A percentile compares a stretch with the other conserved stretches of the same genome.
Evolutionary conservation across 2,329 filamentous ascomycete genomes (phyloP).

Genomic region (Apiospora rasikravindrae): DNA sequence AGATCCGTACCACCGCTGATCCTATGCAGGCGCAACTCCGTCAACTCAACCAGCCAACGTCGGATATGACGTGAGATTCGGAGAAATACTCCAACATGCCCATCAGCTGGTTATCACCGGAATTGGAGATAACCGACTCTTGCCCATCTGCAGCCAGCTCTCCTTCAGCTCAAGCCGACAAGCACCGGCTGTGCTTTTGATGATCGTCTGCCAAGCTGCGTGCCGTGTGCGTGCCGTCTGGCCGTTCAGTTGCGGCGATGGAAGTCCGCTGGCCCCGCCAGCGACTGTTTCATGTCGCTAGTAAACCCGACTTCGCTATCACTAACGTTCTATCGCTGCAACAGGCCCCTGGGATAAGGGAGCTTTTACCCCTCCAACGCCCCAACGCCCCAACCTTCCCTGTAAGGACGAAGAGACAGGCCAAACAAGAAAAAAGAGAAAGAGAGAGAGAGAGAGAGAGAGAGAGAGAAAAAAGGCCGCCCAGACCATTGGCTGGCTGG

Average conservation of each 20-base stretch:
- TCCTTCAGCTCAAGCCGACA: background rate
- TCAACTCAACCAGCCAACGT: background rate
- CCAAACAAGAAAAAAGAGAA: too few relatives aligned
- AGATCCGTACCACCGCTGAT: background rate
- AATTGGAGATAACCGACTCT: background rate
- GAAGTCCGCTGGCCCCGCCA: constrained; percentile 11
- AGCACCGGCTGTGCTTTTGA: background rate
- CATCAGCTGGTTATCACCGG: background rate
- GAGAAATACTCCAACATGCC: background rate
- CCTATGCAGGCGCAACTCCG: background rate
- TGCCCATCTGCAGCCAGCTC: background rate
- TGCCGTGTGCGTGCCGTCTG: background rate
- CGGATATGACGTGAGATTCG: background rate
- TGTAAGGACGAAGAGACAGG: too few relatives aligned
- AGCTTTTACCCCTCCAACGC: background rate
- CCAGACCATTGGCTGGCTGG: background rate
- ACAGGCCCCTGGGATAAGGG: background rate
- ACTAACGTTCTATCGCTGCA: background rate
- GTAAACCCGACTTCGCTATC: background rate
- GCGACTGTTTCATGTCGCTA: background rate
- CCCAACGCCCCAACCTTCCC: background rate
- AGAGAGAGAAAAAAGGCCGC: background rate
- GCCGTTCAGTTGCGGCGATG: background rate
- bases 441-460: background rate
- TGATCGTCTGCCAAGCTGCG: background rate